Percentiles rank a stretch among this genome's conserved stretches.
phyloP scores from a whole-genome alignment of 2,329 filamentous ascomycete genomes.

The Acephala macrosclerotiorum region DNA sequence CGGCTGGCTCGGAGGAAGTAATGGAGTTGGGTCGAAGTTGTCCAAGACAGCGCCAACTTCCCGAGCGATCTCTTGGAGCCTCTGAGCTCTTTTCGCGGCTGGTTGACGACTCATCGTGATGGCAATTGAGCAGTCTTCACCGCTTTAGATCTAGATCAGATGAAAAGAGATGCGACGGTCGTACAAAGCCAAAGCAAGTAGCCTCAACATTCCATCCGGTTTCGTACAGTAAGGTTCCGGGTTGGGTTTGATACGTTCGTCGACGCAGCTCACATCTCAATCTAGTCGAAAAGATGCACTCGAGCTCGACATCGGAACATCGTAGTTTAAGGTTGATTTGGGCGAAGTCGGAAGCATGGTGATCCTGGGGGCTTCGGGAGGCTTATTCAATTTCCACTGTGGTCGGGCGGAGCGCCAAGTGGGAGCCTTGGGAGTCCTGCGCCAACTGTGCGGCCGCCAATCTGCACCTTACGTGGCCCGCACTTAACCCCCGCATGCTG shows the following conservation, averaged over 20 bases:
- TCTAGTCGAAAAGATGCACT: neutral
- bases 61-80: conserved; percentile 24
- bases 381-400: conserved; percentile 1
- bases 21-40: neutral
- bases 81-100: conserved; percentile 14
- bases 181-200: neutral
- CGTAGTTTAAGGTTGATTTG: neutral
- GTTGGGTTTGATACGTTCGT: neutral
- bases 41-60: conserved; percentile 17
- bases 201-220: neutral
- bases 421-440: neutral
- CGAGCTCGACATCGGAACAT: neutral
- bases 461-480: conserved; percentile 3
- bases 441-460: neutral
- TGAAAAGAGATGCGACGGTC: neutral
- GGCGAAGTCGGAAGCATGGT: conserved; percentile 6
- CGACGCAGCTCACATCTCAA: neutral
- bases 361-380: neutral
- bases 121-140: neutral
- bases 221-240: neutral
- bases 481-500: neutral
- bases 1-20: conserved; percentile 20
- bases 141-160: neutral
- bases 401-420: conserved; percentile 2
- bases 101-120: conserved; percentile 19